Percentiles rank a stretch among this genome's conserved stretches.
Conservation (phyloP, 176 grass and related monocot species). For the Oryza brachyantha region DNA sequence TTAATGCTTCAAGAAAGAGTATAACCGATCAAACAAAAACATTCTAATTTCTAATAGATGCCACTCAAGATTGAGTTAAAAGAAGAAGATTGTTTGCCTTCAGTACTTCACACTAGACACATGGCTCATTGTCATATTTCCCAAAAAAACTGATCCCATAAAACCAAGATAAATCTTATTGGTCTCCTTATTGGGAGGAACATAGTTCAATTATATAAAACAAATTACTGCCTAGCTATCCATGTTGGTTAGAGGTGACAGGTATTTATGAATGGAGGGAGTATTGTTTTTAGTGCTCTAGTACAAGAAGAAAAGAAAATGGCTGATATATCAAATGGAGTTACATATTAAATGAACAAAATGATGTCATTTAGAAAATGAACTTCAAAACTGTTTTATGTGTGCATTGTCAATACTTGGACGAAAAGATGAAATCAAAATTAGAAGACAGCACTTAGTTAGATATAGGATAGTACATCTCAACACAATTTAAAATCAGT, state of each 20-base stretch:
- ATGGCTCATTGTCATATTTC: not conserved
- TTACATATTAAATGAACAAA: not conserved
- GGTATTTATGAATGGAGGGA: not conserved
- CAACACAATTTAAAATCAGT: not conserved
- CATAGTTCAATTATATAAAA: not conserved
- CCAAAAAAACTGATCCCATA: not conserved
- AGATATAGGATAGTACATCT: not conserved
- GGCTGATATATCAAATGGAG: not conserved
- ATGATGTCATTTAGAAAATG: not conserved
- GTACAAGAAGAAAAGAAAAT: not conserved
- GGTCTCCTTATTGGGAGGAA: not conserved
- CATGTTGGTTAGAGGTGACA: not conserved
- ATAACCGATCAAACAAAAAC: not conserved
- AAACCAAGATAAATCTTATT: not conserved
- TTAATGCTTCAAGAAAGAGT: not conserved
- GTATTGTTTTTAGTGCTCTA: not conserved
- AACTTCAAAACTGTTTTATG: not conserved
- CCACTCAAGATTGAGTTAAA: not conserved
- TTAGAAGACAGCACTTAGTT: not conserved
- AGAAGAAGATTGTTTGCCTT: not conserved
- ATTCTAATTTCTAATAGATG: not conserved
- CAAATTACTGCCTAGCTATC: too few species aligned
- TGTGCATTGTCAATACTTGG: not conserved
- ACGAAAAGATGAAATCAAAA: constrained; percentile 1
- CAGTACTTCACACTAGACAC: not conserved